Evolutionary conservation across 2,329 filamentous ascomycete genomes (phyloP).

Genomic region (Trichoderma koningiopsis): DNA sequence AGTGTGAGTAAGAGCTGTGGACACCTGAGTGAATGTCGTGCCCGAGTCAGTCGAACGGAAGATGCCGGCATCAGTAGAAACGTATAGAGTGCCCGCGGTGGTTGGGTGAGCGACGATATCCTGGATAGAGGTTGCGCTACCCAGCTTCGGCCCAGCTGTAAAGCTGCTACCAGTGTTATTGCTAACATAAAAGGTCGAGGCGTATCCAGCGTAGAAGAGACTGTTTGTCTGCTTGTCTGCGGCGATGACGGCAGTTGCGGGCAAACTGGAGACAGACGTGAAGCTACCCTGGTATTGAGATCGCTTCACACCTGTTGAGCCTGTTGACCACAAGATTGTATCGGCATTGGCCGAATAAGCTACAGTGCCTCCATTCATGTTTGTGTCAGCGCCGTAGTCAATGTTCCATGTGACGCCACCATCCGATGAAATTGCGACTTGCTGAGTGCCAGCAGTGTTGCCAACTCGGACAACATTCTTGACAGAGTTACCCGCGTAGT

Average conservation of each 20-base stretch:
- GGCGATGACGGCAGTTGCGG: conserved; percentile 8
- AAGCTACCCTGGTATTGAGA: conserved; percentile 17
- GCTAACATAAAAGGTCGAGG: conserved; percentile 12
- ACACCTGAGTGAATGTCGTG: background rate
- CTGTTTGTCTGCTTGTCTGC: conserved; percentile 15
- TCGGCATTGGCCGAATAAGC: conserved; percentile 16
- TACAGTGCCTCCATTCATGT: conserved; percentile 15
- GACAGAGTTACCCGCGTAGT: conserved; percentile 13
- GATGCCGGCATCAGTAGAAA: conserved; percentile 16
- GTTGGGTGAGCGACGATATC: conserved; percentile 12
- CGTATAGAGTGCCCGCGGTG: conserved; percentile 1
- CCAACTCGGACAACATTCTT: conserved; percentile 19
- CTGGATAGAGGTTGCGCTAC: conserved; percentile 1
- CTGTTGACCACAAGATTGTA: conserved; percentile 18
- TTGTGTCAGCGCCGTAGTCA: conserved; percentile 14
- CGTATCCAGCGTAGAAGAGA: conserved; percentile 13
- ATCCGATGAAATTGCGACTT: conserved; percentile 13
- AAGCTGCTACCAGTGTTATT: conserved; percentile 12
- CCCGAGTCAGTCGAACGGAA: conserved; percentile 14
- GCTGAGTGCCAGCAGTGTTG: conserved; percentile 19
- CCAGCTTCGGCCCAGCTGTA: conserved; percentile 3
- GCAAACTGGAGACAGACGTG: conserved; percentile 11
- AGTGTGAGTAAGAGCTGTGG: background rate
- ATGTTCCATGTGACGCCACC: conserved; percentile 18
- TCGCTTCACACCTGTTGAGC: conserved; percentile 12